A percentile compares a stretch with the other conserved stretches of the same genome.
phyloP scores from a whole-genome alignment of 2,329 filamentous ascomycete genomes.

The Cladosporium sp. region DNA sequence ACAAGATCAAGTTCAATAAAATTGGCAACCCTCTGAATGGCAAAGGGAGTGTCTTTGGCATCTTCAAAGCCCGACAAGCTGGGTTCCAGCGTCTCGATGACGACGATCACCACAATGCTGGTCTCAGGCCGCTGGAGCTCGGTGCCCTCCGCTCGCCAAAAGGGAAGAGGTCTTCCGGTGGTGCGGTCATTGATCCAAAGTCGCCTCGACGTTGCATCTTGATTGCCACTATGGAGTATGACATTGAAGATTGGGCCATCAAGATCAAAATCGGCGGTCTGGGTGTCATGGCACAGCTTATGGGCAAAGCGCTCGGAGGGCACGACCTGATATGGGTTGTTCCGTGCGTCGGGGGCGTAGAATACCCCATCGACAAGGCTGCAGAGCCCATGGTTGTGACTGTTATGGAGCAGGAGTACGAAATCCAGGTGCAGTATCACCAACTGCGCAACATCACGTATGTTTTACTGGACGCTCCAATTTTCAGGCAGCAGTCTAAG shows the following conservation, averaged over 20 bases:
- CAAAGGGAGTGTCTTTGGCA: conserved; percentile 28
- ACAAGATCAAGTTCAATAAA: conserved; percentile 64
- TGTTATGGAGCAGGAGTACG: conserved; percentile 61
- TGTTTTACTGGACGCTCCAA: conserved; percentile 65
- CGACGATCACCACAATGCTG: conserved; percentile 5
- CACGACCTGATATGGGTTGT: conserved; percentile 62
- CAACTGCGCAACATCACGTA: conserved; percentile 66
- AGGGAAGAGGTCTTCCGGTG: conserved; percentile 19
- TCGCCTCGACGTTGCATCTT: conserved; percentile 55
- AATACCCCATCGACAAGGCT: conserved; percentile 61
- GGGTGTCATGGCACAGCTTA: conserved; percentile 69
- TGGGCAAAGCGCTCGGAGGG: conserved; percentile 65
- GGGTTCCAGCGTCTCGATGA: conserved; percentile 23
- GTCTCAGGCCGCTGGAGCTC: conserved; percentile 1
- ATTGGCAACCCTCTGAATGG: conserved; percentile 54
- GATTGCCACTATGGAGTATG: conserved; percentile 71
- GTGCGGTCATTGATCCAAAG: conserved; percentile 24
- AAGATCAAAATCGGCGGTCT: conserved; percentile 72
- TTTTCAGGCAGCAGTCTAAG: conserved; percentile 65
- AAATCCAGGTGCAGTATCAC: conserved; percentile 65
- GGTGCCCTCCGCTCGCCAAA: conserved; percentile 20
- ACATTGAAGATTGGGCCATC: conserved; percentile 69
- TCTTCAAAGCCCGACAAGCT: neutral
- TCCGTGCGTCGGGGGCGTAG: conserved; percentile 60
- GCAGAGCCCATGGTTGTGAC: conserved; percentile 64